Base-by-base conservation (phyloP, 331 rosid genomes). In the Saraca asoca region DNA sequence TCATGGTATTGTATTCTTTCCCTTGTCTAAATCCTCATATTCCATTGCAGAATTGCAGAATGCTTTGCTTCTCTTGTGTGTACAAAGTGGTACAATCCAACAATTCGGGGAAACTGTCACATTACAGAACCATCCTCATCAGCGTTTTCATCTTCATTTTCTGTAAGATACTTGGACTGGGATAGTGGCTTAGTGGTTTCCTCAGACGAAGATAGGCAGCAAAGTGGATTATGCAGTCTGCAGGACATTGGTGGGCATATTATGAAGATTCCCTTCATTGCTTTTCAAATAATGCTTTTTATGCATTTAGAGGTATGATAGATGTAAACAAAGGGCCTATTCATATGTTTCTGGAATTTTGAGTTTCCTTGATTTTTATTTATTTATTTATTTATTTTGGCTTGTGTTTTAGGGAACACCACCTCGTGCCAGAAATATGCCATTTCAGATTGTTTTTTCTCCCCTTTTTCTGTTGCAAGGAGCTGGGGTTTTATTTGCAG, bases 51-150 rank as follows among this genome's bases (percentile, higher is more conserved):
- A 19, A 88, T 93, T 60, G 96, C 95, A 12, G 91, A 93, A 82
- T 87, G 96, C 81, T 93, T 93, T 87, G 81, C 98, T 43, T 89
- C 85, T 82, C 98, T 93, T 77, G 94, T 89, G 55, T 93, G 94
- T 85, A 89, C 96, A 12, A 93, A 87, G 87, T 93, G 98, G 98
- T 83, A 89, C 74, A 93, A 93, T 81, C 88, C 98, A 72, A 68
- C 86, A 60, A 89, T 93, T 75, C 96, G 89, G 57, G 83, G 94
- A 64, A 86, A 79, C 24, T 71, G 83, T 75, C 82, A 75, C 48
- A 56, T 85, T 45, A 73, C 80, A 61, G 95, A 82, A 80, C 81
- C 96, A 19, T 66, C 77, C 66, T 76, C 85, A 3, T 82, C 94
- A 35, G 82, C 93, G 34, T 56, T 76, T 82, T 76, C 85, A 3